A percentile compares a stretch with the other conserved stretches of the same genome.
Evolutionary conservation across 441 rosid species (phyloP).

Genomic region (Metrosideros polymorpha): DNA sequence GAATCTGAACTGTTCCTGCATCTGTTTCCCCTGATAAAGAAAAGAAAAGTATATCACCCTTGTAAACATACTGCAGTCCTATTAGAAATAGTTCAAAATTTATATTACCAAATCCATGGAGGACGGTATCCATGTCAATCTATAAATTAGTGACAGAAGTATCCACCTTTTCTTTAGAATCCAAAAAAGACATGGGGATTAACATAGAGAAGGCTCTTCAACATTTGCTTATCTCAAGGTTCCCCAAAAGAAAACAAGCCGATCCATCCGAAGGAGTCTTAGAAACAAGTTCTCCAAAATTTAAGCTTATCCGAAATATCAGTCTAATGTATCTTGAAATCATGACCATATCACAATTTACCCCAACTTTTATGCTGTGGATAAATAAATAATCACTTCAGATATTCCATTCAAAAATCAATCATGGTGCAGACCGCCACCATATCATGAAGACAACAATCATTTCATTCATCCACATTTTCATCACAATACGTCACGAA

Average conservation of each 20-base stretch:
- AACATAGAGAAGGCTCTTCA: background rate
- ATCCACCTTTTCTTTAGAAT: background rate
- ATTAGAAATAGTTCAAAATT: background rate
- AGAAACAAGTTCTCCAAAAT: background rate
- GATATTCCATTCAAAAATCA: background rate
- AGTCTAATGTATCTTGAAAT: background rate
- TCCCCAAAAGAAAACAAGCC: background rate
- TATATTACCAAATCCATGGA: background rate
- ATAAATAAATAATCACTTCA: background rate
- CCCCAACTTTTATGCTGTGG: background rate
- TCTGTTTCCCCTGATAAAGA: constrained; percentile 50
- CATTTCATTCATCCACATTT: background rate
- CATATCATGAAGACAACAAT: background rate
- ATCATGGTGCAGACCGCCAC: background rate
- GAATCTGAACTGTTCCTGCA: constrained; percentile 39
- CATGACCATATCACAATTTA: background rate
- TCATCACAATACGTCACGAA: background rate
- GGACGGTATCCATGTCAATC: background rate
- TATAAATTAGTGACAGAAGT: background rate
- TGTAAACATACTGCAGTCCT: background rate
- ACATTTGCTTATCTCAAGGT: background rate
- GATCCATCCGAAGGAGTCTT: background rate
- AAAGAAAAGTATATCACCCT: background rate
- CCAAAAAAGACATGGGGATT: background rate
- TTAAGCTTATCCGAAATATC: background rate